These are phyloP conservation scores for Rhizopogon salebrosus DNA, from an alignment of 768 basidiomycete species.

Conservation along the genomic window DNA sequence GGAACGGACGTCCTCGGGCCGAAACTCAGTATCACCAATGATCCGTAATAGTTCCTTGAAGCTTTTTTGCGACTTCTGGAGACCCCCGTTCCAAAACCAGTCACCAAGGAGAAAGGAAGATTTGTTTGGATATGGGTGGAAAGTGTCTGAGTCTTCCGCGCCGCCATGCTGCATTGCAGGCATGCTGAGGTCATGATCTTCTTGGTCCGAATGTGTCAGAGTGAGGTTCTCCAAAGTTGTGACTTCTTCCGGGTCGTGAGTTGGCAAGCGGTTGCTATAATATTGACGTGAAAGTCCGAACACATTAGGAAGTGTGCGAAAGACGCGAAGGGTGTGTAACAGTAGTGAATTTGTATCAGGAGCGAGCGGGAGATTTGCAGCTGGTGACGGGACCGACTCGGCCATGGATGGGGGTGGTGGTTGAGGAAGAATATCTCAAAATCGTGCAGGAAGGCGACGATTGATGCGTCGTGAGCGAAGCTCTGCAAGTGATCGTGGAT, in stretches of 20 bases:
- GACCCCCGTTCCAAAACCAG: conserved; percentile 16
- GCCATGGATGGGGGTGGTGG: neutral
- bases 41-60: conserved; percentile 11
- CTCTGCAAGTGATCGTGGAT: neutral
- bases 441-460: neutral
- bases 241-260: conserved; percentile 3
- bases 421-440: conserved; percentile 3
- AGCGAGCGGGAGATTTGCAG: neutral
- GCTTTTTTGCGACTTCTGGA: conserved; percentile 14
- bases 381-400: neutral
- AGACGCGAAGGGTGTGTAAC: neutral
- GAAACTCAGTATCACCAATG: neutral
- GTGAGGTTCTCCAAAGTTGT: neutral
- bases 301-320: neutral
- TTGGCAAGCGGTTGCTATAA: neutral
- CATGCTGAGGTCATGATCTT: neutral
- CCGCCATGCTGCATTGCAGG: neutral
- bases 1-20: neutral
- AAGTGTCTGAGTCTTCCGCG: neutral
- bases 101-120: conserved; percentile 10
- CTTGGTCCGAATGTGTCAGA: neutral
- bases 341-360: neutral
- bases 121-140: conserved; percentile 13
- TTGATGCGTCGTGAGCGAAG: neutral
- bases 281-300: conserved; percentile 2